Evolutionary conservation across 345 rosid genomes (phyloP).

Genomic region (Cardamine resedifolia): DNA sequence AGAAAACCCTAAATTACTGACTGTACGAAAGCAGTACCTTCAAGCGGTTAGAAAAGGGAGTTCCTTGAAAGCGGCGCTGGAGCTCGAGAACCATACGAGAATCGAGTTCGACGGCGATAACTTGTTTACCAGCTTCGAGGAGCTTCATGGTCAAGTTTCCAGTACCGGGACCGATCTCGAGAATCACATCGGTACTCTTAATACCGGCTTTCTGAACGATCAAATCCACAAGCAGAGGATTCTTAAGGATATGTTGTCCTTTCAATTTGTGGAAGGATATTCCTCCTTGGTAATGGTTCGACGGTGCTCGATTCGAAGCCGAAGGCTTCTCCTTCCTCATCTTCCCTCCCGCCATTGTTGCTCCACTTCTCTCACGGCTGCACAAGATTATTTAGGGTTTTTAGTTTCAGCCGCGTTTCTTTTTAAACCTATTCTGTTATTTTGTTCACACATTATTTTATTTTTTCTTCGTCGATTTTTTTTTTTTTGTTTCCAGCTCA

Average conservation of each 20-base stretch:
- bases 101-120: conserved; percentile 85
- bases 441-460: neutral
- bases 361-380: neutral
- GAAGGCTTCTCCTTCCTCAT: conserved; percentile 61
- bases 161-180: conserved; percentile 92
- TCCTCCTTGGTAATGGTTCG: conserved; percentile 80
- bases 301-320: conserved; percentile 44
- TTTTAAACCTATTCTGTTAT: neutral
- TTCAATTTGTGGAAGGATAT: conserved; percentile 86
- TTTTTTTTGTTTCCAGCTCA: neutral
- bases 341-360: conserved; percentile 81
- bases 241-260: conserved; percentile 88
- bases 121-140: conserved; percentile 78
- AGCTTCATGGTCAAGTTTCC: conserved; percentile 95
- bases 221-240: conserved; percentile 76
- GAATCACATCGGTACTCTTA: conserved; percentile 74
- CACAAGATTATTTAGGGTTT: conserved; percentile 3
- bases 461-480: neutral
- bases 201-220: conserved; percentile 87
- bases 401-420: neutral
- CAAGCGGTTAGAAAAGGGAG: conserved; percentile 55
- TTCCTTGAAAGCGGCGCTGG: conserved; percentile 85
- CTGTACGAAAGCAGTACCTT: conserved; percentile 45
- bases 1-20: neutral
- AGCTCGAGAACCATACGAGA: conserved; percentile 94